Base-by-base conservation (phyloP, 2,329 filamentous ascomycete species). In the Elsinoe ampelina region DNA sequence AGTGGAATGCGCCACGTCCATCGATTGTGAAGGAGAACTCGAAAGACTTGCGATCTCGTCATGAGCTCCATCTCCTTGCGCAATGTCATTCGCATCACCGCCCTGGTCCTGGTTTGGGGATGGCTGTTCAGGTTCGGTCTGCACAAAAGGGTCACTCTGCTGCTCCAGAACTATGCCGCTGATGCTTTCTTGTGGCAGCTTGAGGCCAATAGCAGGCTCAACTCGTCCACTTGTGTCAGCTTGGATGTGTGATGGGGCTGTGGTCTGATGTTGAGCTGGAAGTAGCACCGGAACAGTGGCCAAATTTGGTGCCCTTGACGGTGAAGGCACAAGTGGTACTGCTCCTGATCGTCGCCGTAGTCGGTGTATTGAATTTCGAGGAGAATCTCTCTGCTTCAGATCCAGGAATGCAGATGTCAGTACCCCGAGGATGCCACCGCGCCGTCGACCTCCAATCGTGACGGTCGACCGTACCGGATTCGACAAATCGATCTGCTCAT, bases 371-470 rank as follows among this genome's bases (percentile, higher is more conserved):
- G 54, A 56, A 12, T 39, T 42, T 10, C 41, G 19, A 8, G 39
- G 54, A 22, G 54, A 45, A 22, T 56, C 54, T n/a, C 39, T 15
- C 42, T 56, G 39, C 41, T 56, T 56, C 38, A 56, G 42, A 30
- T 56, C 54, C 8, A 56, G 13, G 32, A 89, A 75, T 50, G 84
- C 79, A 1, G 84, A 83, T 2, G 88, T 79, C 0, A 89, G 69
- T 6, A 86, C 77, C 2, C 86, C 86, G 2, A 89, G 71, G 8
- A 88, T 80, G 11, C 86, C 85, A 5, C 85, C 85, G 4, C 87
- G 69, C 58, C 84, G 75, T 63, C 80, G 80, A 51, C 83, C 78
- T n/a, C 82, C 77, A 51, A 86, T 81, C 10, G 70, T 76, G 13
- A 68, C 54, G 5, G 63, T 67, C 5, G 67, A 64, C 34, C 63